These are phyloP conservation scores for Prunella vulgaris DNA, from an alignment of 257 asterid species.

Conservation along the genomic window DNA sequence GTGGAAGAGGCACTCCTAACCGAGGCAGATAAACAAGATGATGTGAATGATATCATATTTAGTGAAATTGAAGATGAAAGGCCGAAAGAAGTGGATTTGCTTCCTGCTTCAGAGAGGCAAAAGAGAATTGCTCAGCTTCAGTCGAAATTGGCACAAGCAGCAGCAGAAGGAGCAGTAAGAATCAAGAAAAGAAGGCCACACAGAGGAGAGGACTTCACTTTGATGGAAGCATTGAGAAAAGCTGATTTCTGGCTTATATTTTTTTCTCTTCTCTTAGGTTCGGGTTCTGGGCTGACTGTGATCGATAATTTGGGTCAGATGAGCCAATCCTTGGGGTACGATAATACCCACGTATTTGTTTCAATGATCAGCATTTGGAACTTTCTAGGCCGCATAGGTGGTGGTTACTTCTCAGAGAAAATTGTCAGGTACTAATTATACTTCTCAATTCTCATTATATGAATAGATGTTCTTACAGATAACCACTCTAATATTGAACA, in stretches of 20 bases:
- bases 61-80: constrained; percentile 54
- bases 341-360: constrained; percentile 42
- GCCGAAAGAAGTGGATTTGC: constrained; percentile 44
- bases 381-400: constrained; percentile 55
- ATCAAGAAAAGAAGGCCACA: constrained; percentile 46
- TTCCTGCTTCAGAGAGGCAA: constrained; percentile 42
- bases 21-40: constrained; percentile 21
- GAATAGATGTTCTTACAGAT: neutral
- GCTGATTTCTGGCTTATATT: constrained; percentile 57
- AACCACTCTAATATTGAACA: constrained; percentile 19
- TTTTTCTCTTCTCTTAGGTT: constrained; percentile 48
- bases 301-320: constrained; percentile 61
- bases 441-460: neutral
- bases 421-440: constrained; percentile 36
- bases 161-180: constrained; percentile 63
- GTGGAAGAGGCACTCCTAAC: constrained; percentile 35
- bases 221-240: constrained; percentile 44
- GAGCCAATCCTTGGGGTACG: constrained; percentile 49
- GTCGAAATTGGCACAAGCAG: constrained; percentile 50
- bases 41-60: constrained; percentile 32
- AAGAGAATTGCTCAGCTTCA: constrained; percentile 50
- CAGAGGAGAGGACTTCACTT: constrained; percentile 57
- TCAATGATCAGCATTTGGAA: constrained; percentile 62
- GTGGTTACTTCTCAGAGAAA: constrained; percentile 55
- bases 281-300: constrained; percentile 58